phyloP scores from a whole-genome alignment of 345 rosid species.

The Dovyalis caffra region DNA sequence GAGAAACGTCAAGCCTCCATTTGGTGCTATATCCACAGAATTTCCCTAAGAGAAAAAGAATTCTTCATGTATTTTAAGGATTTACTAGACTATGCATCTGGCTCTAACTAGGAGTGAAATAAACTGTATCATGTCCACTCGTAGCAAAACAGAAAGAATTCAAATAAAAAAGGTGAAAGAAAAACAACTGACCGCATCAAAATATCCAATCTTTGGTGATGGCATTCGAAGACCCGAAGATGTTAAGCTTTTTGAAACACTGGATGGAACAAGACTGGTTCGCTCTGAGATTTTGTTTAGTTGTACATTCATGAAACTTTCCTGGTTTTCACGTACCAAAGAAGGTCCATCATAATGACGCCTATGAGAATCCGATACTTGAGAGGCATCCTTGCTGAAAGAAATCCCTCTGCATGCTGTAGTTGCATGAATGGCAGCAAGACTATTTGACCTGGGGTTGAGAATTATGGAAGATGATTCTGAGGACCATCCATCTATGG shows the following conservation, averaged over 20 bases:
- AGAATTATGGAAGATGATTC: constrained; percentile 15
- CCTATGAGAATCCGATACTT: constrained; percentile 9
- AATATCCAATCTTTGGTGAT: constrained; percentile 48
- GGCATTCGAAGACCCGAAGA: constrained; percentile 47
- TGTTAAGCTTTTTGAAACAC: constrained; percentile 15
- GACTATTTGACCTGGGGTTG: constrained; percentile 10
- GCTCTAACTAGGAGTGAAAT: not conserved
- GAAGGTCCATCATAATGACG: not conserved
- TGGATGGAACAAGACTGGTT: constrained; percentile 5
- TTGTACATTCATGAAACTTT: constrained; percentile 7
- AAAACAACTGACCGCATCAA: constrained; percentile 38
- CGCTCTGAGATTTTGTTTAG: not conserved
- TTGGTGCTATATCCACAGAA: constrained; percentile 10
- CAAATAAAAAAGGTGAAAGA: not conserved
- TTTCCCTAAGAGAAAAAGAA: constrained; percentile 21
- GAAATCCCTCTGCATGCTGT: constrained; percentile 10
- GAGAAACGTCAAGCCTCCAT: constrained; percentile 22
- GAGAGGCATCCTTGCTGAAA: constrained; percentile 10
- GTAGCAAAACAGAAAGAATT: not conserved
- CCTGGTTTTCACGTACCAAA: constrained; percentile 11
- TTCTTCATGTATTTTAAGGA: not conserved
- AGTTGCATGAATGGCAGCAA: not conserved
- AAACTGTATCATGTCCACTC: not conserved
- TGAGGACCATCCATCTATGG: constrained; percentile 23
- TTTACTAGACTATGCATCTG: not conserved